phyloP scores from a whole-genome alignment of 1,139 yeast species.

The Candida sanyaensis region DNA sequence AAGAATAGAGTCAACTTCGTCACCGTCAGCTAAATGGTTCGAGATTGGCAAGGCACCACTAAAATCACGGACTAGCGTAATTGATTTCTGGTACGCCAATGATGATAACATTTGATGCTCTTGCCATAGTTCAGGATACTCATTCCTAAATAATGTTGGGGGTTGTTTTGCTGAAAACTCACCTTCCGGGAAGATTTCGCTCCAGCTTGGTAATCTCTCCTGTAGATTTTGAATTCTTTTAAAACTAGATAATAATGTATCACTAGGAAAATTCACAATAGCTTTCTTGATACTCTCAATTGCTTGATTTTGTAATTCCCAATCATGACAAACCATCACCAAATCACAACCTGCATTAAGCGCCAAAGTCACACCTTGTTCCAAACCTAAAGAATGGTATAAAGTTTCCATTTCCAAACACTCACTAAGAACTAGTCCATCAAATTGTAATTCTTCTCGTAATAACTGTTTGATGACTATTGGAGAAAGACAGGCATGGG shows the following conservation, averaged over 20 bases:
- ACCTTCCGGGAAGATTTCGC: slow-evolving; percentile 44
- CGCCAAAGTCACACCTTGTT: slow-evolving; percentile 67
- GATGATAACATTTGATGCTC: slow-evolving; percentile 48
- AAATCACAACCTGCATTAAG: slow-evolving; percentile 68
- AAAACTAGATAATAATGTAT: slow-evolving; percentile 43
- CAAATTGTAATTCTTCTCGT: slow-evolving; percentile 53
- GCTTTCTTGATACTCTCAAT: slow-evolving; percentile 57
- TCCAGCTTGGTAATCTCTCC: slow-evolving; percentile 48
- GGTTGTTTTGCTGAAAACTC: slow-evolving; percentile 30
- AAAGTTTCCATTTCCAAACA: slow-evolving; percentile 68
- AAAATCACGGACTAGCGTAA: slow-evolving; percentile 60
- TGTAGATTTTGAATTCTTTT: slow-evolving; percentile 49
- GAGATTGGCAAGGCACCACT: slow-evolving; percentile 54
- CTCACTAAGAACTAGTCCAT: slow-evolving; percentile 65
- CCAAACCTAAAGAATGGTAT: slow-evolving; percentile 62
- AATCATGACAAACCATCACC: slow-evolving; percentile 63
- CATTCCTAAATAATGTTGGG: slow-evolving; percentile 27
- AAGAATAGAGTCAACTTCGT: slow-evolving; percentile 39
- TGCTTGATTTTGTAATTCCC: slow-evolving; percentile 60
- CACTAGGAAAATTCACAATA: slow-evolving; percentile 52
- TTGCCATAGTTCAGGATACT: slow-evolving; percentile 36
- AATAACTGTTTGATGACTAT: slow-evolving; percentile 55
- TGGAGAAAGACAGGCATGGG: slow-evolving; percentile 65
- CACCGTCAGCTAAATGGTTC: slow-evolving; percentile 29
- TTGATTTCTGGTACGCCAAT: slow-evolving; percentile 53